phyloP scores from a whole-genome alignment of 78 protist species.

The Mastigamoeba balamuthi region DNA sequence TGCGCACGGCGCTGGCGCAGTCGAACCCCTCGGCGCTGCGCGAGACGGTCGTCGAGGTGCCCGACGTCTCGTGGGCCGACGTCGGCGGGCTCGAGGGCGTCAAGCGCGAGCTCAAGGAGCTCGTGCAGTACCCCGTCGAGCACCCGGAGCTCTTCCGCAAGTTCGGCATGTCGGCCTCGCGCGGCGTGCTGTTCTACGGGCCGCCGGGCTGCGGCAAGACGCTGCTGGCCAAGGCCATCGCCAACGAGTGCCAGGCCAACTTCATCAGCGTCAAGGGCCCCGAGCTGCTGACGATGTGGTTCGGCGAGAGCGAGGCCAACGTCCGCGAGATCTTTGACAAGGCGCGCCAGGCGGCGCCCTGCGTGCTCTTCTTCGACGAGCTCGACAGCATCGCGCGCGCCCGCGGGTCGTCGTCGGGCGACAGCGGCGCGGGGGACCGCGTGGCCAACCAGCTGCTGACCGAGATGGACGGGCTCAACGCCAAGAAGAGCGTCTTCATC shows the following conservation, averaged over 20 bases:
- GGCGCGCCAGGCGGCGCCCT: slow-evolving; percentile 99
- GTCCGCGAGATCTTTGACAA: slow-evolving; percentile 99
- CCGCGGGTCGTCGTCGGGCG: slow-evolving; percentile 94
- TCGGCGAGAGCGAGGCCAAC: slow-evolving; percentile 99
- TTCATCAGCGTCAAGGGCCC: slow-evolving; percentile 99
- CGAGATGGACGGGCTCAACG: slow-evolving; percentile 99
- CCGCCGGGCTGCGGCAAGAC: slow-evolving; percentile 99
- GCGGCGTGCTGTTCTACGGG: slow-evolving; percentile 99
- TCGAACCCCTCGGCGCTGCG: slow-evolving; percentile 99
- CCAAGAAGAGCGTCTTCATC: slow-evolving; percentile 98
- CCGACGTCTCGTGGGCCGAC: slow-evolving; percentile 99
- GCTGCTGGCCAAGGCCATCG: slow-evolving; percentile 99
- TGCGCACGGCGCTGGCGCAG: slow-evolving; percentile 74
- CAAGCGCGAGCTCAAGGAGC: slow-evolving; percentile 80
- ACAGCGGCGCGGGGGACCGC: slow-evolving; percentile 99
- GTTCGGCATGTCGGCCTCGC: slow-evolving; percentile 97
- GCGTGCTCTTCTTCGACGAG: slow-evolving; percentile 99
- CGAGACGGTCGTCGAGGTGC: slow-evolving; percentile 98
- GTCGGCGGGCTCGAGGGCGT: slow-evolving; percentile 98
- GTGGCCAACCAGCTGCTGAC: slow-evolving; percentile 99
- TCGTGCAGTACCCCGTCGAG: slow-evolving; percentile 98
- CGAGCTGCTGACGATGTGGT: slow-evolving; percentile 98
- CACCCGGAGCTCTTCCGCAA: slow-evolving; percentile 97
- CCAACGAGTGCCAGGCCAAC: slow-evolving; percentile 99
- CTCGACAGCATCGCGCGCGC: slow-evolving; percentile 97